Percentiles rank a stretch among this genome's conserved stretches.
These are phyloP conservation scores for Jackrogersella multiformis DNA, from an alignment of 495 filamentous ascomycete species.

Conservation along the genomic window DNA sequence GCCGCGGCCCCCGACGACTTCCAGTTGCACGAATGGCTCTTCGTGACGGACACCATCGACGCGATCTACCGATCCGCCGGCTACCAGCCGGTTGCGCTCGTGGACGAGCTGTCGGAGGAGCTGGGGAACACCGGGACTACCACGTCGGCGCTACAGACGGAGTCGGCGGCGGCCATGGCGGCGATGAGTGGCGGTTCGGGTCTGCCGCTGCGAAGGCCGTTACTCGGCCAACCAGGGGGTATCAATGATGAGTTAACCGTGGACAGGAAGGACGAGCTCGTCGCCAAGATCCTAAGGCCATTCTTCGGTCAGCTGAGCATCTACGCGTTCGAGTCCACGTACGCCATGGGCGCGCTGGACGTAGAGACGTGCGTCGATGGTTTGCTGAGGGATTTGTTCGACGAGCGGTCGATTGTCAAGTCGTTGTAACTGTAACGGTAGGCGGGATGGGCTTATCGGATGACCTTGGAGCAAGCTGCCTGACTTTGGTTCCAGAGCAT, in stretches of 20 bases:
- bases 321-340: slow-evolving; percentile 89
- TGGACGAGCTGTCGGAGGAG: slow-evolving; percentile 85
- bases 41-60: slow-evolving; percentile 95
- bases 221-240: slow-evolving; percentile 57
- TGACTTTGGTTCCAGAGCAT: background rate
- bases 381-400: slow-evolving; percentile 84
- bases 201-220: slow-evolving; percentile 49
- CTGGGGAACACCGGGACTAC: slow-evolving; percentile 62
- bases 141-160: slow-evolving; percentile 35
- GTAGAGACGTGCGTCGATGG: slow-evolving; percentile 70
- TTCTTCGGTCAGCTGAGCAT: slow-evolving; percentile 94
- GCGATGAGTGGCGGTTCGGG: slow-evolving; percentile 18
- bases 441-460: background rate
- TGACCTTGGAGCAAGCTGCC: background rate
- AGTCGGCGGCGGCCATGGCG: slow-evolving; percentile 44
- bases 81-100: slow-evolving; percentile 78
- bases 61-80: slow-evolving; percentile 85
- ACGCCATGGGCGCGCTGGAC: slow-evolving; percentile 80
- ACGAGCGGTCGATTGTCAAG: slow-evolving; percentile 72
- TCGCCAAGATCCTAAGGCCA: slow-evolving; percentile 78
- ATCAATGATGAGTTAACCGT: slow-evolving; percentile 60
- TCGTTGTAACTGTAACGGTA: slow-evolving; percentile 48
- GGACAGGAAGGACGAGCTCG: slow-evolving; percentile 73
- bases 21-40: slow-evolving; percentile 95
- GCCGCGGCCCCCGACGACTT: slow-evolving; percentile 93